Evolutionary conservation across 2,329 filamentous ascomycete species (phyloP).

Genomic region (Chaetomium sp.): DNA sequence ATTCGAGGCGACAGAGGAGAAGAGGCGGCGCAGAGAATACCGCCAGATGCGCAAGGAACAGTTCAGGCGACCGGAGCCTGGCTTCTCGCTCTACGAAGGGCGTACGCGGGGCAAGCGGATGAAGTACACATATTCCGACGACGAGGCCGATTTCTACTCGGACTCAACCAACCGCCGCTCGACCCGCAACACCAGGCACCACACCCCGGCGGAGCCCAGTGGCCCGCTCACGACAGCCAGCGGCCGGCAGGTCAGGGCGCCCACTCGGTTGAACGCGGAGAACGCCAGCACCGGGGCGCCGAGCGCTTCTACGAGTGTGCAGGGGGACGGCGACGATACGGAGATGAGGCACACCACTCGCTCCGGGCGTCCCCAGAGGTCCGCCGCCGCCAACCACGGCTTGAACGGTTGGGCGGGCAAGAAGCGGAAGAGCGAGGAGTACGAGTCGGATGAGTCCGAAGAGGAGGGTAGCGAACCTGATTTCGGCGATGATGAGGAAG

Average conservation of each 20-base stretch:
- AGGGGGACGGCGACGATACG: constrained; percentile 46
- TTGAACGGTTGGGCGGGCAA: constrained; percentile 52
- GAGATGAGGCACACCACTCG: constrained; percentile 46
- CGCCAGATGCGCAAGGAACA: constrained; percentile 81
- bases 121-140: constrained; percentile 94
- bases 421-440: constrained; percentile 51
- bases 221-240: constrained; percentile 74
- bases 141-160: constrained; percentile 66
- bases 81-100: constrained; percentile 93
- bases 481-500: constrained; percentile 72
- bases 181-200: constrained; percentile 71
- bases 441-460: constrained; percentile 63
- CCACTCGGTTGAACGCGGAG: constrained; percentile 66
- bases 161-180: constrained; percentile 68
- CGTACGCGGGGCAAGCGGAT: constrained; percentile 94
- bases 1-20: constrained; percentile 95
- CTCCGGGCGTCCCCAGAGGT: constrained; percentile 53
- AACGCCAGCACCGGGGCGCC: constrained; percentile 50
- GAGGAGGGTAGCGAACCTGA: constrained; percentile 73
- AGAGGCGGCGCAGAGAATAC: constrained; percentile 91
- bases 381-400: constrained; percentile 52
- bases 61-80: constrained; percentile 83
- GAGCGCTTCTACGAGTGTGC: constrained; percentile 50
- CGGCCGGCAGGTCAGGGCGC: constrained; percentile 78
- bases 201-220: constrained; percentile 69